phyloP scores from a whole-genome alignment of 495 filamentous ascomycete species.

The Ramalina peruviana region DNA sequence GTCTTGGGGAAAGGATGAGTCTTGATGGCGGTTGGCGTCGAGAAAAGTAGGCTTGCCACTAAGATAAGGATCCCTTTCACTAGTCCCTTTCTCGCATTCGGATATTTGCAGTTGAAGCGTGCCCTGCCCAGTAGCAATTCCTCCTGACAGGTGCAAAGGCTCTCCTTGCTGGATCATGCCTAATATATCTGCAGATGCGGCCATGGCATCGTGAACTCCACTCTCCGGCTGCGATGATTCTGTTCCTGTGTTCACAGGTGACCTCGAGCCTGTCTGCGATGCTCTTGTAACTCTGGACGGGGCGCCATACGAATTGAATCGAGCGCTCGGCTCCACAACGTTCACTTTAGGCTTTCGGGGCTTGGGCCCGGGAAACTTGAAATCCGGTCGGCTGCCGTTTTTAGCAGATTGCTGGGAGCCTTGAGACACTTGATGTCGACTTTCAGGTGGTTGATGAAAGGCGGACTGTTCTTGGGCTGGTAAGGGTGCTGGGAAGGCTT shows the following conservation, averaged over 20 bases:
- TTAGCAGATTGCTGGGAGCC: background rate
- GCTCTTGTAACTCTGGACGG: background rate
- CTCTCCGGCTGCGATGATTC: background rate
- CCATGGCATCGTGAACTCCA: background rate
- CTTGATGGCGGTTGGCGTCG: background rate
- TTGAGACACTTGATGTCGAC: background rate
- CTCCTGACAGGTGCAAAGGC: too few species aligned
- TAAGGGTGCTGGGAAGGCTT: too few species aligned
- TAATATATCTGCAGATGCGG: background rate
- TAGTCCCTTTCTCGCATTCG: too few species aligned
- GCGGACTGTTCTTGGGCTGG: background rate
- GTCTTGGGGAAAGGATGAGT: background rate
- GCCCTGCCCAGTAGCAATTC: too few species aligned
- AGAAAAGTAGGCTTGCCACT: too few species aligned
- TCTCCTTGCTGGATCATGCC: background rate
- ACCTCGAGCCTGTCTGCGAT: background rate
- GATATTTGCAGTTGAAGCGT: too few species aligned
- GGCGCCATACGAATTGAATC: background rate
- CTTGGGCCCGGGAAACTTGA: background rate
- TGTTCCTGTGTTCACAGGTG: background rate
- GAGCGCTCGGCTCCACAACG: background rate
- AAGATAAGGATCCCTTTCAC: too few species aligned
- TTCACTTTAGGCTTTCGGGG: background rate
- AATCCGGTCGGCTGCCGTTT: background rate
- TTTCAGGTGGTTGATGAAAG: background rate